Conservation (phyloP, 2,329 filamentous ascomycete genomes). For the Talaromyces sp. region DNA sequence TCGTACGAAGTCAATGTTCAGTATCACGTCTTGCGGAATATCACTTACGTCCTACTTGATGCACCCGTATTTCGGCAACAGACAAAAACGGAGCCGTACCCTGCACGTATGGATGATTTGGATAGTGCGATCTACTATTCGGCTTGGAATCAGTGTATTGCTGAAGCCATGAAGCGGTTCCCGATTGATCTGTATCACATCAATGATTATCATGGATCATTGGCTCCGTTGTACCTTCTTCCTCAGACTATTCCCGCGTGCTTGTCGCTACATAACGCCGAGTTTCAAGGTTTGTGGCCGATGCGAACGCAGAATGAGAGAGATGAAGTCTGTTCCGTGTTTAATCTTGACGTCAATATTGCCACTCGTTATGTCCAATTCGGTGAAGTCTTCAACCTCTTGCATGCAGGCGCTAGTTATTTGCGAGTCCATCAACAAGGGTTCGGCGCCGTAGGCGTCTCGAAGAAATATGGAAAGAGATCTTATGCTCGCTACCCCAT, state of each 20-base stretch:
- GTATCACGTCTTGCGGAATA: slow-evolving; percentile 62
- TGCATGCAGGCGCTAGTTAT: slow-evolving; percentile 65
- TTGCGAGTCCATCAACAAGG: slow-evolving; percentile 65
- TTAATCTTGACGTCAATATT: slow-evolving; percentile 57
- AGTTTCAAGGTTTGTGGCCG: slow-evolving; percentile 67
- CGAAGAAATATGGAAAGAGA: slow-evolving; percentile 65
- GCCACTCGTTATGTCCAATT: slow-evolving; percentile 64
- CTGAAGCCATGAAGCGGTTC: slow-evolving; percentile 61
- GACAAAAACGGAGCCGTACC: slow-evolving; percentile 61
- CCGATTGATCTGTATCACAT: slow-evolving; percentile 63
- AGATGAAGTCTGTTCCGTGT: slow-evolving; percentile 63
- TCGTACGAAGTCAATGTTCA: slow-evolving; percentile 62
- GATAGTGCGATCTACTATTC: slow-evolving; percentile 67
- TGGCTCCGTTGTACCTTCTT: slow-evolving; percentile 63
- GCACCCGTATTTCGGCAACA: slow-evolving; percentile 65
- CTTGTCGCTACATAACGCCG: slow-evolving; percentile 65
- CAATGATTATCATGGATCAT: slow-evolving; percentile 63
- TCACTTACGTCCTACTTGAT: slow-evolving; percentile 66
- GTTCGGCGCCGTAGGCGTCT: slow-evolving; percentile 66
- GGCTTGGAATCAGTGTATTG: slow-evolving; percentile 68
- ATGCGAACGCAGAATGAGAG: slow-evolving; percentile 61
- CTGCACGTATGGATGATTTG: slow-evolving; percentile 66
- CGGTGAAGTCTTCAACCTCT: slow-evolving; percentile 65
- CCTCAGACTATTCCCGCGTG: slow-evolving; percentile 61
- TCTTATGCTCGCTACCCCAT: slow-evolving; percentile 66